Conservation (phyloP, 2,329 filamentous ascomycete species). For the Colletotrichum simmondsii region DNA sequence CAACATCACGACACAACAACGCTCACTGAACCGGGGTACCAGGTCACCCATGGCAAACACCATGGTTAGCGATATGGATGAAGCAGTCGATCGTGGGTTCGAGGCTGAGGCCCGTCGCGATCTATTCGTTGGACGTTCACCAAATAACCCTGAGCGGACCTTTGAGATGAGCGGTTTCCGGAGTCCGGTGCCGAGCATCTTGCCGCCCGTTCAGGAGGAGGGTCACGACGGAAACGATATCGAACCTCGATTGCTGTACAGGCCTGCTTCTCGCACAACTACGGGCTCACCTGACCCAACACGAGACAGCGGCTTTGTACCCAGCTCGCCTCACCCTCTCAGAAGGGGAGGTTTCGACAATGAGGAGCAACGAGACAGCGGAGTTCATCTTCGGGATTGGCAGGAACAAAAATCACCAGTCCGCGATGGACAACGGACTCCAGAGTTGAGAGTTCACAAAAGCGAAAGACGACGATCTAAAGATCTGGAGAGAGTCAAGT, state of each 20-base stretch:
- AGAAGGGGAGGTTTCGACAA: slow-evolving; percentile 47
- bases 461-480: slow-evolving; percentile 37
- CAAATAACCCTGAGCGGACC: slow-evolving; percentile 17
- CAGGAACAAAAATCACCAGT: slow-evolving; percentile 42
- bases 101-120: slow-evolving; percentile 44
- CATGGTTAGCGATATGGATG: slow-evolving; percentile 32
- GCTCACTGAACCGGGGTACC: background rate
- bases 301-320: slow-evolving; percentile 61
- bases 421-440: slow-evolving; percentile 37
- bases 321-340: slow-evolving; percentile 55
- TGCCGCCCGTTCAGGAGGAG: slow-evolving; percentile 65
- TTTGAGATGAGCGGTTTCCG: slow-evolving; percentile 47
- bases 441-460: slow-evolving; percentile 23
- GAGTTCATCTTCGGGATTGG: slow-evolving; percentile 64
- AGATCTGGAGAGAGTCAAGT: slow-evolving; percentile 26
- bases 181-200: slow-evolving; percentile 54
- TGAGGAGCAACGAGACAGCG: slow-evolving; percentile 62
- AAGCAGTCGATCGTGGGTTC: slow-evolving; percentile 36
- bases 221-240: slow-evolving; percentile 57
- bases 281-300: slow-evolving; percentile 49
- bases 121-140: slow-evolving; percentile 33
- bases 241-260: slow-evolving; percentile 31
- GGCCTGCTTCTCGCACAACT: slow-evolving; percentile 32
- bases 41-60: slow-evolving; percentile 5
- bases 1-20: background rate